Evolutionary conservation across 495 filamentous ascomycete species (phyloP).

Genomic region (Aspergillus bertholletiae): DNA sequence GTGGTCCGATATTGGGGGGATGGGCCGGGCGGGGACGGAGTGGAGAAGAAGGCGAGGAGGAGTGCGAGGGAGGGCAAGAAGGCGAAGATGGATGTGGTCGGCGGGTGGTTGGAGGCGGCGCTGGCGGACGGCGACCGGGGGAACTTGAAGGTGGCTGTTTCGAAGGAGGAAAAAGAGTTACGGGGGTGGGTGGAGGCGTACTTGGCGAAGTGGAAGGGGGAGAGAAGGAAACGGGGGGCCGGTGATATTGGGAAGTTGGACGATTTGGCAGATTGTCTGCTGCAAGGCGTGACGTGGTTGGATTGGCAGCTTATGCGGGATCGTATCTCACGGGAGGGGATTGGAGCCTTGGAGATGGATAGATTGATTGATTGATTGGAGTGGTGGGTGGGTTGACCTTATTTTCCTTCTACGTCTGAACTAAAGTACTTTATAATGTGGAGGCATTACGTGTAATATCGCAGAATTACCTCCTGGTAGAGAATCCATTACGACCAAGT

Average conservation of each 20-base stretch:
- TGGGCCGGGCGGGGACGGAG: slow-evolving; percentile 11
- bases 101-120: slow-evolving; percentile 33
- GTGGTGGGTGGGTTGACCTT: no score
- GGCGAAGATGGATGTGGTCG: slow-evolving; percentile 64
- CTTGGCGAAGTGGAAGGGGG: slow-evolving; percentile 37
- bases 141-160: background rate
- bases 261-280: slow-evolving; percentile 84
- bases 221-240: slow-evolving; percentile 8
- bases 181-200: slow-evolving; percentile 41
- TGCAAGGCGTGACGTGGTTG: slow-evolving; percentile 84
- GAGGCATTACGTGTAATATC: no score
- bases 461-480: background rate
- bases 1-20: slow-evolving; percentile 40
- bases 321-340: slow-evolving; percentile 34
- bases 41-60: slow-evolving; percentile 22
- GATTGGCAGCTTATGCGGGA: slow-evolving; percentile 74
- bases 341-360: slow-evolving; percentile 3
- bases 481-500: background rate
- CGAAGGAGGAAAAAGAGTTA: slow-evolving; percentile 15
- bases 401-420: background rate
- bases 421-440: no score
- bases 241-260: slow-evolving; percentile 64
- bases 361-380: background rate
- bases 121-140: background rate
- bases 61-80: slow-evolving; percentile 46